phyloP scores from a whole-genome alignment of 495 filamentous ascomycete species.

The Penicillium cataractarum region DNA sequence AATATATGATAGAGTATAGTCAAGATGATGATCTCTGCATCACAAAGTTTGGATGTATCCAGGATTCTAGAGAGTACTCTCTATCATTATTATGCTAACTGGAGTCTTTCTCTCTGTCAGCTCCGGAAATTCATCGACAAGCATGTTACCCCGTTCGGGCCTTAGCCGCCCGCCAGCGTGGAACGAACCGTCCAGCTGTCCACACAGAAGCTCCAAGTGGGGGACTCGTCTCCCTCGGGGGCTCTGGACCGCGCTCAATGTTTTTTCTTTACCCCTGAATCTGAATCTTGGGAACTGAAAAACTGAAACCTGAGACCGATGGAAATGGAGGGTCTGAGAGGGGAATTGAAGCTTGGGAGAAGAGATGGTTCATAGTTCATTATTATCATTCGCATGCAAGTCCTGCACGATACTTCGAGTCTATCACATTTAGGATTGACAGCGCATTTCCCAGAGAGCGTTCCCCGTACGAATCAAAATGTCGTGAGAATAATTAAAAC shows the following conservation, averaged over 20 bases:
- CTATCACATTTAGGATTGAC: not conserved
- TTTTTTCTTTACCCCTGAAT: constrained; percentile 36
- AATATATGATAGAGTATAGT: not conserved
- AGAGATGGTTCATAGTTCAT: not conserved
- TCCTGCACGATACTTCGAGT: not conserved
- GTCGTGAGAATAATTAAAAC: not conserved
- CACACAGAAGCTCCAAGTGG: constrained; percentile 31
- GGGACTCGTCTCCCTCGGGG: constrained; percentile 8
- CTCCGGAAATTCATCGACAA: constrained; percentile 17
- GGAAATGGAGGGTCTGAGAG: too few relatives aligned
- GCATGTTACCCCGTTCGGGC: constrained; percentile 18
- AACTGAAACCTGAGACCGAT: not conserved
- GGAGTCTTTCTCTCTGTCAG: not conserved
- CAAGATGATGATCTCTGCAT: not conserved
- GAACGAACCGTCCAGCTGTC: constrained; percentile 19
- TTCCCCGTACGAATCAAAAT: not conserved
- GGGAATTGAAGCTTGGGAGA: not conserved
- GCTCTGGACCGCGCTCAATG: constrained; percentile 19
- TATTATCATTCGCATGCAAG: not conserved
- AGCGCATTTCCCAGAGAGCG: not conserved
- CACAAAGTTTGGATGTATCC: not conserved
- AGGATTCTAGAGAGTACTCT: too few relatives aligned
- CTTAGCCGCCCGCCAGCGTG: constrained; percentile 23
- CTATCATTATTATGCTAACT: not conserved
- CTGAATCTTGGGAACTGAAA: not conserved